Base-by-base conservation (phyloP, 768 basidiomycete species). In the Tulasnella sp. region DNA sequence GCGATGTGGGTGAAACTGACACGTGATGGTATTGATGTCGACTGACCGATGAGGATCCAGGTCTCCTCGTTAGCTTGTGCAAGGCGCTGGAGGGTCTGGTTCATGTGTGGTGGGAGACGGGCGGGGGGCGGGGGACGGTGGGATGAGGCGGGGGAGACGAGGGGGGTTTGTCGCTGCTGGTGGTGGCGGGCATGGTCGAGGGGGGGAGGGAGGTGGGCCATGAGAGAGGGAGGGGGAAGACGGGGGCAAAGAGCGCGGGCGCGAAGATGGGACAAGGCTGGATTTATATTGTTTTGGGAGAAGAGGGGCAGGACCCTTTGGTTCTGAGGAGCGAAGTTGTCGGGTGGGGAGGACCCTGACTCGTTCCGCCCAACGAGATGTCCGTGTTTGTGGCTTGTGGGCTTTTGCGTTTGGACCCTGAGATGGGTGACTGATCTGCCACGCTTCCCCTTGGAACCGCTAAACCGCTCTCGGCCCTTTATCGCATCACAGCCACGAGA, bases 21-120 rank as follows among this genome's bases (percentile, higher is more conserved):
- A 23, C 23, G 39, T 3, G 27, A 35, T 23, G 21, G 29, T 15
- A 34, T 15, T 6, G 12, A 53, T 9, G 15, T 23, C 25, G 14
- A 67, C 78, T 57, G 36, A 88, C 91, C 92, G 69, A 94, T 92
- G 64, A 93, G 73, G 61, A 92, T 79, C 92, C 92, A 96, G 40
- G 92, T 94, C 70, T 89, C 84, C 67, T 94, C 92, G 70, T 96
- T 94, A 49, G 91, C 88, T 34, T 76, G 73, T 19, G 84, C 81
- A 52, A 96, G 77, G 62, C 87, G 87, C 70, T 84, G 80, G 59
- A 87, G 79, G 51, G 81, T 21, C 23, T 39, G 52, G 37, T 29
- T 27, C 35, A 35, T 40, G 14, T 25, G 34, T 14, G 52, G 52
- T 27, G 34, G 52, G 17, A 39, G 29, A 17, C 39, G 34, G 14